Base-by-base conservation (phyloP, 192 early-diverging fungal genomes). In the Dissophora ornata region DNA sequence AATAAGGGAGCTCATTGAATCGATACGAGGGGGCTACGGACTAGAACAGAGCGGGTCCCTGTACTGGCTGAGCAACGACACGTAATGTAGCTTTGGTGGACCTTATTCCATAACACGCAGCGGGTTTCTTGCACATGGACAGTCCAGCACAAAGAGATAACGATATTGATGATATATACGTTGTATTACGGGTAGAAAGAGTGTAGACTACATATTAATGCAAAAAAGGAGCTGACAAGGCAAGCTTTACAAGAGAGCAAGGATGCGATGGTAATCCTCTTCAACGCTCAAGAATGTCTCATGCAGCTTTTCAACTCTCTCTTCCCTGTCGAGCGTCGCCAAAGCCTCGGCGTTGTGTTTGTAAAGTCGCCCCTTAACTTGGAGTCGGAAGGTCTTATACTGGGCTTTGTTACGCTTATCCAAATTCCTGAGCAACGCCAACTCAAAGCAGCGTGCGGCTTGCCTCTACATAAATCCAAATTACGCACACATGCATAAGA, bases 361-460 rank as follows among this genome's bases (percentile, higher is more conserved):
- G 80, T 90, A 98, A 12, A 98, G 78, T 19, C 95, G 71, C 44
- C 87, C 81, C 81, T 98, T 98, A 18, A 98, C 92, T 67, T 90
- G 90, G 47, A 96, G 68, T 51, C 95, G 79, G 80, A 90, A 95
- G 18, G 69, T 66, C 40, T 82, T 79, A 32, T 85, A 87, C 28
- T 68, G 83, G 0, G 50, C 67, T 16, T 71, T 73, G 45, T 83
- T 82, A 15, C 64, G 33, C 47, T 86, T 86, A 56, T 94, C 86
- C 47, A 95, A 57, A 26, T 61, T 74, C 41, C 81, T 69, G 25
- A 97, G 66, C 45, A 94, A 49, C 11, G 86, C 69, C 60, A 98
- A 91, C 81, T 98, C 96, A 36, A 92, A 58, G 53, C 93, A 96
- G 40, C 95, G 80, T n/a, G 85, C 84, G 15, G 87, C 83, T 84